Base-by-base conservation (phyloP, 2,329 filamentous ascomycete genomes). In the Hypoxylon rubiginosum region DNA sequence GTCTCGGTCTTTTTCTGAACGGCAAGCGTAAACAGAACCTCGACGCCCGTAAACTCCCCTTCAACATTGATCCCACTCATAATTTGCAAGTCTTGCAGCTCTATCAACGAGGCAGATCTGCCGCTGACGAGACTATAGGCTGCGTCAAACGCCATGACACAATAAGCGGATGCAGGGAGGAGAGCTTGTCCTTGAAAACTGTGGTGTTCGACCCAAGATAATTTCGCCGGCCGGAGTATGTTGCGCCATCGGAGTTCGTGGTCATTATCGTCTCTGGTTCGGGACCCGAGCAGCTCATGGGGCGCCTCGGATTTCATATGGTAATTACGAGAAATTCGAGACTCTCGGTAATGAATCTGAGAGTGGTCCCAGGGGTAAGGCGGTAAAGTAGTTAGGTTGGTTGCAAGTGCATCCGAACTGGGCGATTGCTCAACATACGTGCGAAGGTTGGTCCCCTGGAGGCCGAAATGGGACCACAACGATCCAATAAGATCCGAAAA, bases 361-460 rank as follows among this genome's bases (percentile, higher is more conserved):
- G 78, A 77, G 68, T 85, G 83, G 46, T 86, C 81, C 82, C 84
- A 86, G 0, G 80, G 78, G 60, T 86, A 87, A 0, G 71, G 61
- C 0, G 84, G 84, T 0, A 82, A 60, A 36, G 77, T 64, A 1
- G 48, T 19, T 4, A 78, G 61, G 9, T 60, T 64, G n/a, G 46
- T 58, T 17, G 32, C 17, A 15, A 63, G 21, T 7, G 68, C 5
- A 9, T 36, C 28, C 0, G 49, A 46, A n/a, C 50, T 39, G 6
- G 64, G 50, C 1, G 69, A 73, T 54, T 73, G 70, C 24, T 71
- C 55, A 24, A 76, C 64, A 49, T 75, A 77, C 45, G 50, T 65
- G 48, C 51, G 17, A 32, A 76, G 30, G 46, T 72, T 56, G 8
- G 68, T 11, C 5, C 51, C 58, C 6, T 30, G 48, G 5, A 60